Evolutionary conservation across 1,284 basidiomycete species (phyloP).

Genomic region (Nidula niveotomentosa): DNA sequence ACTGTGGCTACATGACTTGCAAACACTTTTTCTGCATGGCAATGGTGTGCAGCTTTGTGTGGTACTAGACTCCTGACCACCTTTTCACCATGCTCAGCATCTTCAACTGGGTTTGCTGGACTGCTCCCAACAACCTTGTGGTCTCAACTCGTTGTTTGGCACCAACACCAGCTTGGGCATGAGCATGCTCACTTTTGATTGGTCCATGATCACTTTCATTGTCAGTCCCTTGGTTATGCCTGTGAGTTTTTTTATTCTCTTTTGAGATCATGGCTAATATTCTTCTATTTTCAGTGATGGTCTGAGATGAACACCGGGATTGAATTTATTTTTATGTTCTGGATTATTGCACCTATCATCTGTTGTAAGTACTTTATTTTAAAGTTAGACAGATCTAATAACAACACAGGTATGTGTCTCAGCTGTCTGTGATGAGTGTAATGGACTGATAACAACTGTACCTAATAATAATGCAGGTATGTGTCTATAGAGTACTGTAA

Average conservation of each 20-base stretch:
- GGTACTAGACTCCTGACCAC: conserved; percentile 87
- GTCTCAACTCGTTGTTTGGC: conserved; percentile 87
- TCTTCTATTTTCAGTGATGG: conserved; percentile 70
- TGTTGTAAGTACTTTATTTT: conserved; percentile 84
- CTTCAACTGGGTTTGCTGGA: conserved; percentile 96
- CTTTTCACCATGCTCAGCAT: conserved; percentile 76
- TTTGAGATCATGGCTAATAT: conserved; percentile 5
- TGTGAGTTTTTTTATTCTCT: conserved; percentile 40
- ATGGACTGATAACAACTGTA: no score
- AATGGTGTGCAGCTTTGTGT: conserved; percentile 62
- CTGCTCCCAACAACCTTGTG: conserved; percentile 78
- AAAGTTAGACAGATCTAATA: no score
- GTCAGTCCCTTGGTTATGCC: conserved; percentile 88
- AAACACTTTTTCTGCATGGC: conserved; percentile 77
- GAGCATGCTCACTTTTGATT: conserved; percentile 88
- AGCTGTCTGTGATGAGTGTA: no score
- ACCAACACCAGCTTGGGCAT: conserved; percentile 77
- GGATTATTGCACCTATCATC: conserved; percentile 82
- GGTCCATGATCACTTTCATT: conserved; percentile 82
- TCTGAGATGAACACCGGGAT: conserved; percentile 82
- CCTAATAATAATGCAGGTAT: no score
- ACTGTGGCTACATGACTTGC: conserved; percentile 70
- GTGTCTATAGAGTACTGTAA: no score
- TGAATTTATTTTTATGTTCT: conserved; percentile 76
- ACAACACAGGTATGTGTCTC: no score